Base-by-base conservation (phyloP, 1,139 yeast species). In the Hyphopichia fennica region DNA sequence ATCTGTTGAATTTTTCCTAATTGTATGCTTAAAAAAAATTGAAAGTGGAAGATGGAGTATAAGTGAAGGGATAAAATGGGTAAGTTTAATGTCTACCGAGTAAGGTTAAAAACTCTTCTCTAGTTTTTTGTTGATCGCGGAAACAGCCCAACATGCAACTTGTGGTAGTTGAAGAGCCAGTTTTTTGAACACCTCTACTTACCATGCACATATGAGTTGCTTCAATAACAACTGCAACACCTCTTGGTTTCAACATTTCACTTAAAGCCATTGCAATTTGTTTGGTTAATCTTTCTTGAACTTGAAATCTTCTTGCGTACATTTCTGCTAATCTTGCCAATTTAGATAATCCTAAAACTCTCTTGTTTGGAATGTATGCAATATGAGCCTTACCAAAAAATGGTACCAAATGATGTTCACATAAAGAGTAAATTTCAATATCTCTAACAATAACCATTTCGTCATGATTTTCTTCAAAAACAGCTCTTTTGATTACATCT, bases 181-280 rank as follows among this genome's bases (percentile, higher is more conserved):
- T 82, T 66, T 93, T 95, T 63, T 93, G 97, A 19, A 93, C 90
- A 39, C 99, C 99, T 60, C 99, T 81, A 64, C 96, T 89, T 27
- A 91, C 98, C 99, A 93, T 93, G 65, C 99, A 93, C 99, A 95
- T 93, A 62, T 93, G 99, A 9, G 95, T 82, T 22, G 98, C 98
- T 65, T 93, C 99, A 58, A 93, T 90, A 19, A 93, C 97, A 33
- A 93, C 99, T 0, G 98, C 99, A 13, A 93, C 99, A 43, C 99
- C 99, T 55, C 93, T 78, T 15, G 99, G 99, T 58, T 86, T 84
- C 55, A 93, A 73, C 47, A 91, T 87, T 58, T 90, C 97, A 63
- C 86, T 82, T 40, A 93, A 67, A 0, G 99, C 97, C 87, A 90
- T 88, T 34, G 99, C 98, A 43, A 93, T 91, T 63, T 93, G 99